Percentiles rank a stretch among this genome's conserved stretches.
Conservation (phyloP, 768 basidiomycete species). For the Pleurotus citrinopileatus region DNA sequence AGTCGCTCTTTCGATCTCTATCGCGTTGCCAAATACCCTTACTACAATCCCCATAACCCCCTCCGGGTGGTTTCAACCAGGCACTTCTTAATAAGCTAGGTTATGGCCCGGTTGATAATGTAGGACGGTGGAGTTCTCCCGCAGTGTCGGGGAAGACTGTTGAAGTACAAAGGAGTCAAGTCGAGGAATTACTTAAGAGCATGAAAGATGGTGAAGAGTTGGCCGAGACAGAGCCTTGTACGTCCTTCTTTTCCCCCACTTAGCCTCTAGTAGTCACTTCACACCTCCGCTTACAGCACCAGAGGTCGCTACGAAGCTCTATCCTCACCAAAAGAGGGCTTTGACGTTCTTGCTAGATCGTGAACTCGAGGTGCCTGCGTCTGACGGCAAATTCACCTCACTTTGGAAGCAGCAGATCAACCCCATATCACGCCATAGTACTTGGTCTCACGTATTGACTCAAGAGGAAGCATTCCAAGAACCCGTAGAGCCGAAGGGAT, state of each 20-base stretch:
- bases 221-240: constrained; percentile 81
- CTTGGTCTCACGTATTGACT: constrained; percentile 86
- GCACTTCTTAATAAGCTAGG: constrained; percentile 38
- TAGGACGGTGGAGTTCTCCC: constrained; percentile 57
- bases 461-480: constrained; percentile 66
- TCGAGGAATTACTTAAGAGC: constrained; percentile 91
- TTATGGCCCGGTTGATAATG: constrained; percentile 29
- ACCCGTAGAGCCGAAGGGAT: constrained; percentile 76
- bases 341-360: constrained; percentile 93
- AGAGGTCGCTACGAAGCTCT: constrained; percentile 82
- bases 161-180: constrained; percentile 89
- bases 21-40: constrained; percentile 61
- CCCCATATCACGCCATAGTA: constrained; percentile 37
- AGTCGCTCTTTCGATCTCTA: constrained; percentile 59
- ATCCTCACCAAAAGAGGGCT: constrained; percentile 98
- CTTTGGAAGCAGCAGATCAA: constrained; percentile 65
- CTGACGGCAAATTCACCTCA: constrained; percentile 63
- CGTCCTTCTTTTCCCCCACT: constrained; percentile 25
- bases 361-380: constrained; percentile 59
- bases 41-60: constrained; percentile 88
- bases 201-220: constrained; percentile 87
- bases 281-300: constrained; percentile 36
- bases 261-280: constrained; percentile 11
- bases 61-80: constrained; percentile 59
- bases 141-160: constrained; percentile 69